phyloP scores from a whole-genome alignment of 495 filamentous ascomycete genomes.

The Lindgomyces ingoldianus region DNA sequence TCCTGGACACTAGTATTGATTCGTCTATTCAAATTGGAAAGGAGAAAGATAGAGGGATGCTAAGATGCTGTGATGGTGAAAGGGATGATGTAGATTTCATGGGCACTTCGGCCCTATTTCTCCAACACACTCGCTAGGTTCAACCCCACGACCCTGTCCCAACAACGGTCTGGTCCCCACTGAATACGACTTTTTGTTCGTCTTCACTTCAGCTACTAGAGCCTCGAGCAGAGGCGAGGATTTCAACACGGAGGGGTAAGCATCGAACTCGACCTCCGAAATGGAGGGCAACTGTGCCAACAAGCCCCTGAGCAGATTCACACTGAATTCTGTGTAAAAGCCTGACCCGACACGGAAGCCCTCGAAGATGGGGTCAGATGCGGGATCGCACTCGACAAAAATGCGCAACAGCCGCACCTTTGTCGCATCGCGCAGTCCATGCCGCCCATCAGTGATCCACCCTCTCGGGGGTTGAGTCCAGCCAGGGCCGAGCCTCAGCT shows the following conservation, averaged over 20 bases:
- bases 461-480: constrained; percentile 73
- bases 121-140: too few species aligned
- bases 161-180: too few species aligned
- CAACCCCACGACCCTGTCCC: too few species aligned
- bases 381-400: constrained; percentile 76
- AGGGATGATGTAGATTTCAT: too few species aligned
- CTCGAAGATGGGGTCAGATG: constrained; percentile 65
- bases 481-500: constrained; percentile 77
- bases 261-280: constrained; percentile 72
- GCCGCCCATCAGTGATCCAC: constrained; percentile 67
- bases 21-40: too few species aligned
- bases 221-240: too few species aligned
- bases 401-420: constrained; percentile 65
- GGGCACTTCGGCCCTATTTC: too few species aligned
- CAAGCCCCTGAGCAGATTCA: constrained; percentile 58
- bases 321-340: constrained; percentile 75
- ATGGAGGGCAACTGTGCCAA: constrained; percentile 62
- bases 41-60: too few species aligned
- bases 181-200: too few species aligned
- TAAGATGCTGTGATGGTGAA: too few species aligned
- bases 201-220: too few species aligned
- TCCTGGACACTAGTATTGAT: too few species aligned
- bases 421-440: constrained; percentile 43
- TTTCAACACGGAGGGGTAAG: constrained; percentile 42
- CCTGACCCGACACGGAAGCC: constrained; percentile 68